phyloP scores from a whole-genome alignment of 225 moss, liverwort and hornwort species.

The Pseudoscleropodium purum region DNA sequence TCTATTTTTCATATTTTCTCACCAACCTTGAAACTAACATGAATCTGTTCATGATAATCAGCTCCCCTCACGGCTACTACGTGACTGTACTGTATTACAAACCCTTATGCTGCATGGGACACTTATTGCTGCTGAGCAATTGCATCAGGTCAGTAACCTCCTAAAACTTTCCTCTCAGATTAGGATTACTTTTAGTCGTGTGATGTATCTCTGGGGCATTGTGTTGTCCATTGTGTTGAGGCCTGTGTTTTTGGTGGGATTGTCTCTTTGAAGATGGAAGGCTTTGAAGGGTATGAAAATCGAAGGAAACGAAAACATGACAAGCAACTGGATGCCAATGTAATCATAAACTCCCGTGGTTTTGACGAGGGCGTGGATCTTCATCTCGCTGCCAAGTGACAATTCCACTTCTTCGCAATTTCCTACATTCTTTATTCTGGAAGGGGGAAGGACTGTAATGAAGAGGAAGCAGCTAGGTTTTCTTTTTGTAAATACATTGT shows the following conservation, averaged over 20 bases:
- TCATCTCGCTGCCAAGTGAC: constrained; percentile 19
- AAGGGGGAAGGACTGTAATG: background rate
- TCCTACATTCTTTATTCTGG: background rate
- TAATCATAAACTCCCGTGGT: constrained; percentile 46
- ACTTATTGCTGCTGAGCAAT: constrained; percentile 34
- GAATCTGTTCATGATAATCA: background rate
- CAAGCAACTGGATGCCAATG: constrained; percentile 64
- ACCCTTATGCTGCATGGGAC: constrained; percentile 47
- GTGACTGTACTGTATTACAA: constrained; percentile 33
- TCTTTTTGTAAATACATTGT: background rate
- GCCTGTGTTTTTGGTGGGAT: background rate
- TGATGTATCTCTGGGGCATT: background rate
- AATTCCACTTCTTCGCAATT: background rate
- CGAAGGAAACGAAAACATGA: constrained; percentile 51
- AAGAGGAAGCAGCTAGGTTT: background rate
- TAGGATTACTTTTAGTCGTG: background rate
- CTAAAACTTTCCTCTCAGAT: background rate
- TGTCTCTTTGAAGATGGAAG: constrained; percentile 35
- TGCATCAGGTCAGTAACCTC: constrained; percentile 34
- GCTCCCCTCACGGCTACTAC: constrained; percentile 38
- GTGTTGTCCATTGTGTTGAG: background rate
- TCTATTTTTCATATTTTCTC: background rate
- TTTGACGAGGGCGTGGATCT: constrained; percentile 59
- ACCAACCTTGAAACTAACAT: background rate
- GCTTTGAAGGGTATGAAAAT: constrained; percentile 44